Base-by-base conservation (phyloP, 2,329 filamentous ascomycete genomes). In the Rosellinia necatrix region DNA sequence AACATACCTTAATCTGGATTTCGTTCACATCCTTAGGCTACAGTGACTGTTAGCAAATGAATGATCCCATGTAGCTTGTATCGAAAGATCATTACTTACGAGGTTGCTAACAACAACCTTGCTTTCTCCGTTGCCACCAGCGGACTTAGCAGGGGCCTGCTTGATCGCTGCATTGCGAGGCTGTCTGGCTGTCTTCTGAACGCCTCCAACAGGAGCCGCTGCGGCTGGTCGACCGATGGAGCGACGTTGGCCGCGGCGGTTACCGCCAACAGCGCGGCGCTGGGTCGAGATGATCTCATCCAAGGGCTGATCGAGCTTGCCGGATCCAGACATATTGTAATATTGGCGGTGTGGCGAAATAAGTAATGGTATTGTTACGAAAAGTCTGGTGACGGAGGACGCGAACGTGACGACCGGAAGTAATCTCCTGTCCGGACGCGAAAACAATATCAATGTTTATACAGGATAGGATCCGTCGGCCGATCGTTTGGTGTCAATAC, bases 1-100 rank as follows among this genome's bases (percentile, higher is more conserved):
- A 92, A 99, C 94, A 96, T 99, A 99, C 94, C 94, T 99, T 97
- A 81, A 99, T 96, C 87, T 96, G 91, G 80, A 80, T 81, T 84
- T 97, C 93, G 79, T 87, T 91, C 77, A 99, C 92, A 86, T 99
- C 94, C 81, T 88, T 87, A 75, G 94, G 94, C 91, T 97, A 66
- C 44, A 41, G 34, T 3, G 3, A 1, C n/a, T 30, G 54, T 65
- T 59, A 66, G 61, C 50, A 42, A 43, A 15, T 40, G 30, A 46
- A 42, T 27, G 35, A 64, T 62, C 60, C 41, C 17, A 29, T n/a
- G 27, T 4, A 34, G 9, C 27, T 2, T 41, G 43, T 34, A 3
- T 17, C 22, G 30, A 27, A 15, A 17, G 7, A 6, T 19, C 25
- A 13, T 43, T 9, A 67, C 92, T 77, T 88, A 97, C 92, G 83